Base-by-base conservation (phyloP, 2,329 filamentous ascomycete genomes). In the Alternaria sp. region DNA sequence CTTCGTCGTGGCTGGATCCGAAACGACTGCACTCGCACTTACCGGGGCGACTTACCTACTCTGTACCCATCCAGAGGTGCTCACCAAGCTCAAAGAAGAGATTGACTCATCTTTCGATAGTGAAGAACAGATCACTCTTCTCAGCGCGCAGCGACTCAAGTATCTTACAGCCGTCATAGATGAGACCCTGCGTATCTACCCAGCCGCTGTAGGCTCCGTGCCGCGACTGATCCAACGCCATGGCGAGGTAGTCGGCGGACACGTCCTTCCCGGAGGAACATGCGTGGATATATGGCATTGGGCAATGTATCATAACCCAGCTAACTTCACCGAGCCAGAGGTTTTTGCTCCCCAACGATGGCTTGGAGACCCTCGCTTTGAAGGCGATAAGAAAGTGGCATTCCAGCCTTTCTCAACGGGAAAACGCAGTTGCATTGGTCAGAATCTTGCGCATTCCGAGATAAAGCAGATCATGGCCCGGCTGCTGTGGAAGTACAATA, bases 141-240 rank as follows among this genome's bases (percentile, higher is more conserved):
- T 59, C 8, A 51, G 60, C 0, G 51, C 70, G 2, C 53, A 54
- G n/a, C 62, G 70, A 18, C 60, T 73, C 6, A 65, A 60, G 2
- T 72, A 72, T 51, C 57, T 72, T 18, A 60, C 36, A 12, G 69
- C 67, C 11, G 59, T 64, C 25, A 57, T 73, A 16, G 63, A 66
- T 41, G 70, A 73, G 56, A 79, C 75, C 4, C 64, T 83, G 2
- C 74, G 81, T 18, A 66, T 71, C 34, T 68, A 64, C 38, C 70
- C 70, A 3, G 57, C 66, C 5, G 65, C 62, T 3, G 43, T 59
- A 28, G 56, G 56, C 12, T 59, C 56, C 20, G 49, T 59, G 20
- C 56, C 56, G 28, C 56, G 56, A 32, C 56, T 48, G 16, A 54
- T 59, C 12, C 49, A 59, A 32, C 41, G 11, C 46, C 22, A 48